Evolutionary conservation across 2,329 filamentous ascomycete species (phyloP).

Genomic region (Plectosphaerella plurivora): DNA sequence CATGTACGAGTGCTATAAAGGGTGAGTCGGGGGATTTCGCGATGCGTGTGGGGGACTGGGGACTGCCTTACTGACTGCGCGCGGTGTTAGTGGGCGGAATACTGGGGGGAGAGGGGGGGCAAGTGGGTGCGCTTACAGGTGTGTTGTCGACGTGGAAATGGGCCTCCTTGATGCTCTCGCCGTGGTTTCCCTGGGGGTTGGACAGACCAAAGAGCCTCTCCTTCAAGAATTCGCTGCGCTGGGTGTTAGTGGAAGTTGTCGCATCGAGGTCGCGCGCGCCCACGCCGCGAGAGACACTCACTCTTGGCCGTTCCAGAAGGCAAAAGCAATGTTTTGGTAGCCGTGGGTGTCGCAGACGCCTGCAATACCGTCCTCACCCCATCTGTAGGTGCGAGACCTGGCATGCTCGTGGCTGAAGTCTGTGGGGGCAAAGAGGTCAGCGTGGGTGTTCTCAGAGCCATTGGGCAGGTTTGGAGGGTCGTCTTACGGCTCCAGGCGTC

Average conservation of each 20-base stretch:
- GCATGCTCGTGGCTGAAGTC: slow-evolving; percentile 94
- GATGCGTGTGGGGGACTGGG: neutral
- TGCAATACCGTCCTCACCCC: slow-evolving; percentile 96
- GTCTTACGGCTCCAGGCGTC: slow-evolving; percentile 92
- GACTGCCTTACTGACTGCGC: slow-evolving; percentile 10
- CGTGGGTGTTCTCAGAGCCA: slow-evolving; percentile 1
- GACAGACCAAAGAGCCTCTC: slow-evolving; percentile 92
- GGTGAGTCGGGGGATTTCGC: slow-evolving; percentile 10
- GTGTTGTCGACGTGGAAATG: slow-evolving; percentile 97
- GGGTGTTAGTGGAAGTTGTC: slow-evolving; percentile 32
- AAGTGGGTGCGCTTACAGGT: slow-evolving; percentile 43
- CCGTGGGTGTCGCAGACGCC: slow-evolving; percentile 91
- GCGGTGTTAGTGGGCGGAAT: slow-evolving; percentile 2
- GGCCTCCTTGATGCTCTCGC: slow-evolving; percentile 93
- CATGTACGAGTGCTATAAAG: slow-evolving; percentile 86
- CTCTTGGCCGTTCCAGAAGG: slow-evolving; percentile 98
- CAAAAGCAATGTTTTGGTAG: slow-evolving; percentile 86
- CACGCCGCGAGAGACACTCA: slow-evolving; percentile 34
- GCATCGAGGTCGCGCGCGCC: slow-evolving; percentile 8
- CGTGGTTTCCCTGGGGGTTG: slow-evolving; percentile 95
- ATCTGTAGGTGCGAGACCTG: slow-evolving; percentile 81
- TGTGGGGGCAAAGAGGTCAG: slow-evolving; percentile 28
- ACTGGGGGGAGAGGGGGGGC: slow-evolving; percentile 2
- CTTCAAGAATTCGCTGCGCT: slow-evolving; percentile 77
- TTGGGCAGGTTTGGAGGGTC: slow-evolving; percentile 5